These are phyloP conservation scores for Mitragyna speciosa DNA, from an alignment of 257 asterid species.

Conservation along the genomic window DNA sequence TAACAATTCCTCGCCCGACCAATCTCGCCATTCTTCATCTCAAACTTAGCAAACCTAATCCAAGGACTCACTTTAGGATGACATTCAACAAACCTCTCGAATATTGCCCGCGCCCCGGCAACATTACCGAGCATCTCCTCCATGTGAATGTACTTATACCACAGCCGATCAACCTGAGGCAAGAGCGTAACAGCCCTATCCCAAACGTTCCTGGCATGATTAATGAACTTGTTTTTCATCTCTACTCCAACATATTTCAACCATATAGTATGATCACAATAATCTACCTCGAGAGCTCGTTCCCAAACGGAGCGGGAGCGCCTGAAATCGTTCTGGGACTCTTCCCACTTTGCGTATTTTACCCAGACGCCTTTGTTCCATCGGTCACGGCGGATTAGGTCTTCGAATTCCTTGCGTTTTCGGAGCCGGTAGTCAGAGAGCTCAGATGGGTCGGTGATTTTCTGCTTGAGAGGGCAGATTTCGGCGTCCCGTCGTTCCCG, in stretches of 20 bases:
- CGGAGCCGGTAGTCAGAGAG: constrained; percentile 82
- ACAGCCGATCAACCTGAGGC: constrained; percentile 87
- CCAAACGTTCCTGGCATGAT: constrained; percentile 88
- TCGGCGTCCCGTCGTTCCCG: constrained; percentile 83
- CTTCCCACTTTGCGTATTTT: constrained; percentile 93
- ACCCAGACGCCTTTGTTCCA: constrained; percentile 94
- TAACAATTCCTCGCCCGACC: constrained; percentile 63
- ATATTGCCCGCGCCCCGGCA: constrained; percentile 74
- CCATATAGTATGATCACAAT: constrained; percentile 84
- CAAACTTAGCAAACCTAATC: constrained; percentile 83
- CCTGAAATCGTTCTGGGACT: constrained; percentile 71
- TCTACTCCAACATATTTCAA: constrained; percentile 83
- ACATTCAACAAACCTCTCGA: constrained; percentile 63
- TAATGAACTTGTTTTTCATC: constrained; percentile 82
- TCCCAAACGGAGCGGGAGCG: constrained; percentile 95
- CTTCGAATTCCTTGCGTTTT: constrained; percentile 75
- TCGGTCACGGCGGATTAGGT: constrained; percentile 68
- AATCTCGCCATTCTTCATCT: constrained; percentile 85
- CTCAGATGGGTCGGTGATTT: constrained; percentile 71
- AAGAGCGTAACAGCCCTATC: constrained; percentile 65
- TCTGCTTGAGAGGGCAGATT: constrained; percentile 87
- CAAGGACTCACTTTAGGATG: constrained; percentile 76
- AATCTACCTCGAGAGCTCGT: constrained; percentile 84
- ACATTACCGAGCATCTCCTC: constrained; percentile 83
- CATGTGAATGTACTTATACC: constrained; percentile 95